phyloP scores from a whole-genome alignment of 169 alveolate species.

The Plasmodium cynomolgi region DNA sequence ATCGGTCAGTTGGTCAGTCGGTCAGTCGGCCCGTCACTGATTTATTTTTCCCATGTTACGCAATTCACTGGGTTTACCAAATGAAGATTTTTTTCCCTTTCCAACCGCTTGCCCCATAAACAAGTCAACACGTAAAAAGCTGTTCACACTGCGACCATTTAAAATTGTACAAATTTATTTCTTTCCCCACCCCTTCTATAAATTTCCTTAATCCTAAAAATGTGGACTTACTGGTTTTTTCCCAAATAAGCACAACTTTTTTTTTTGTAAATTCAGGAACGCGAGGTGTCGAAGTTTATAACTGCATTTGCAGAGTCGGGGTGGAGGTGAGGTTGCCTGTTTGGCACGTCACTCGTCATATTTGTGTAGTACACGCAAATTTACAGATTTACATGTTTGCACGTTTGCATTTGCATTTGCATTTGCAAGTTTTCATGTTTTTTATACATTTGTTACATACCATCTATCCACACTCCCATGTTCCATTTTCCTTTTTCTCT shows the following conservation, averaged over 20 bases:
- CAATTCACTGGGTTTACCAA: neutral
- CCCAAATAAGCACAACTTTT: neutral
- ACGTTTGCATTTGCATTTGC: neutral
- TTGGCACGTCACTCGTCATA: neutral
- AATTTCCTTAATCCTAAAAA: neutral
- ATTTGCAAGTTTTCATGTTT: neutral
- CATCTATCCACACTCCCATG: neutral
- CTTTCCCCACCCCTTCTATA: neutral
- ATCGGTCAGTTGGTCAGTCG: too few relatives aligned
- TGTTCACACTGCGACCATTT: neutral
- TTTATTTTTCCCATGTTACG: neutral
- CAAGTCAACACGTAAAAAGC: neutral
- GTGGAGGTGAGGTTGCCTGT: neutral
- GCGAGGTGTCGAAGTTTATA: neutral
- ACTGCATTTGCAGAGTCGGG: neutral
- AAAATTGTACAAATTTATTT: neutral
- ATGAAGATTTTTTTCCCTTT: neutral
- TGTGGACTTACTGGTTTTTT: neutral
- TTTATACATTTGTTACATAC: neutral
- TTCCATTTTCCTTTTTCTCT: neutral
- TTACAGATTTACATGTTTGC: neutral
- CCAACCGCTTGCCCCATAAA: neutral
- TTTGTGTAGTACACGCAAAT: neutral
- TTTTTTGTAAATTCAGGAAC: neutral
- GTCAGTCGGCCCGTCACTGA: neutral